Evolutionary conservation across 257 asterid genomes (phyloP), one percentile per base, ranked within the genome.

Genomic region (Jasminum sambac): DNA sequence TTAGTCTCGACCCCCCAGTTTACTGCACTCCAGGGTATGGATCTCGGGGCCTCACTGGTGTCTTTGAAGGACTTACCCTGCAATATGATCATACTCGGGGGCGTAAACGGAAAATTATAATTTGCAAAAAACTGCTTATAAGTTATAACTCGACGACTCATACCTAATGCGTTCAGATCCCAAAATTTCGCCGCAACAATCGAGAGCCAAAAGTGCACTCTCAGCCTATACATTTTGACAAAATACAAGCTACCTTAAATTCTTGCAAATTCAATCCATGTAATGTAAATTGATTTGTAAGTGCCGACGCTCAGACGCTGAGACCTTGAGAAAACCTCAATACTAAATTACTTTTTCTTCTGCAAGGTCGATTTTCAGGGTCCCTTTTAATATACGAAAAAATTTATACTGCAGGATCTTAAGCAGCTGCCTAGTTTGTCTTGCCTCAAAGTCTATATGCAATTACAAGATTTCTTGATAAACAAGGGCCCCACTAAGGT

Each of bases 11-110:
- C 55, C 69, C 70, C 13, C 72, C 16, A 52, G 0, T 11, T 36
- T 78, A 83, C 80, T 83, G 83, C 74, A 57, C 46, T 57, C 77
- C 85, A 10, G 87, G 83, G 66, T 81, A 87, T 55, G 86, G 77
- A 70, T 80, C 68, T 50, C 88, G 86, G 11, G 97, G 96, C 94
- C 97, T 90, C 80, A 93, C 96, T 0, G 97, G 98, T 16, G 98
- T 93, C 94, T 93, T 93, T 43, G 98, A 93, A 77, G 98, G 98
- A 73, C 97, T 90, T 86, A 93, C 97, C 97, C 98, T 92, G 52
- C 46, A 66, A 64, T 13, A 62, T 37, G 40, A 63, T 43, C 69
- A 43, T 50, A 58, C 46, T 65, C 25, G 52, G 44, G 17, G 16
- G 3, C 7, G n/a, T 72, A 44, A 59, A 38, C 12, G 11, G 46